These are phyloP conservation scores for Hawksworthiomyces lignivorus DNA, from an alignment of 2,329 filamentous ascomycete species.

Conservation along the genomic window DNA sequence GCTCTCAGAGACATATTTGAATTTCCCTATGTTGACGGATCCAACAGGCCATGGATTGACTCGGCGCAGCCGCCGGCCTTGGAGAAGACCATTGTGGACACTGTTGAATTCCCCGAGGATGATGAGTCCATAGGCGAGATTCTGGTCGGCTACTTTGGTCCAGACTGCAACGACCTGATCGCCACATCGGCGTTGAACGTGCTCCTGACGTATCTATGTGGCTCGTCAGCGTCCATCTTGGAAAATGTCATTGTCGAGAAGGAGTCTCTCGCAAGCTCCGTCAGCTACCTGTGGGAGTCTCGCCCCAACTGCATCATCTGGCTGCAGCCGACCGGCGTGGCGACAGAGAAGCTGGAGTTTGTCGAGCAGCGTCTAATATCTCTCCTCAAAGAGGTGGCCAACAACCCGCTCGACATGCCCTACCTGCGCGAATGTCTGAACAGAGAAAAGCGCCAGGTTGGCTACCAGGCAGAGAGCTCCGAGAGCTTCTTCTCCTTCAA, in stretches of 20 bases:
- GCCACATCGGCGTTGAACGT: slow-evolving; percentile 68
- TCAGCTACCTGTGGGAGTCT: slow-evolving; percentile 71
- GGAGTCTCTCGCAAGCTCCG: slow-evolving; percentile 81
- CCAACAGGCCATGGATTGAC: slow-evolving; percentile 74
- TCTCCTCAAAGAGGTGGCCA: slow-evolving; percentile 71
- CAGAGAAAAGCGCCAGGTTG: slow-evolving; percentile 72
- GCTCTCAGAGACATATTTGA: no score
- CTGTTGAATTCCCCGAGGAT: slow-evolving; percentile 88
- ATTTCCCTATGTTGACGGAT: not conserved
- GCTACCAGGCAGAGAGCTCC: slow-evolving; percentile 74
- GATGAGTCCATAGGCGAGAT: slow-evolving; percentile 92
- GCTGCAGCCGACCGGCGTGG: slow-evolving; percentile 79
- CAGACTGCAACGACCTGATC: slow-evolving; percentile 64
- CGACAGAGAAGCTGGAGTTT: slow-evolving; percentile 72
- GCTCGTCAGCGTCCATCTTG: slow-evolving; percentile 84
- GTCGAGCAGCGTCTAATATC: slow-evolving; percentile 83
- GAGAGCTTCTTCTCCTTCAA: slow-evolving; percentile 75
- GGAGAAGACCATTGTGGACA: slow-evolving; percentile 64
- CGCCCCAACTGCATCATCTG: slow-evolving; percentile 77
- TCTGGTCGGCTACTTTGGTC: slow-evolving; percentile 78
- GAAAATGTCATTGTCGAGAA: slow-evolving; percentile 91
- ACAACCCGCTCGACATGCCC: slow-evolving; percentile 75
- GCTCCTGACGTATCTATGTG: slow-evolving; percentile 77
- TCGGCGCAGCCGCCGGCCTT: slow-evolving; percentile 70
- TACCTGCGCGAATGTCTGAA: slow-evolving; percentile 85